A percentile compares a stretch with the other conserved stretches of the same genome.
phyloP scores from a whole-genome alignment of 2,329 filamentous ascomycete genomes.

The Diplodia intermedia region DNA sequence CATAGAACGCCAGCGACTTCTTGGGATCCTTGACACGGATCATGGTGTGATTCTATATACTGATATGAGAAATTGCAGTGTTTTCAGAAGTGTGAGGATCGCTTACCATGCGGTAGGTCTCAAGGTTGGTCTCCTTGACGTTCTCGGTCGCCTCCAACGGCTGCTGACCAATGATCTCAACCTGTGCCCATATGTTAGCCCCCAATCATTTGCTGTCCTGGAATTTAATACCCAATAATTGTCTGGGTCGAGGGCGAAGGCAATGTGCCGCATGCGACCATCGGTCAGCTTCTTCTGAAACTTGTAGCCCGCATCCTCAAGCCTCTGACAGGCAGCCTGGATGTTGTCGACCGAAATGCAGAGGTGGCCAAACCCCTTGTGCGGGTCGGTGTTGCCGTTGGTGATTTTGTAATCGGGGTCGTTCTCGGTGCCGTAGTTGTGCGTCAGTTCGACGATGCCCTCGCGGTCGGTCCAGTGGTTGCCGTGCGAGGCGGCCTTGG shows the following conservation, averaged over 20 bases:
- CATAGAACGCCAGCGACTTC: constrained; percentile 57
- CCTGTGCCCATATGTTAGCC: background rate
- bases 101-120: constrained; percentile 72
- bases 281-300: constrained; percentile 96
- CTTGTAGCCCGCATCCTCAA: constrained; percentile 87
- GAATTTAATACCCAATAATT: constrained; percentile 59
- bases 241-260: constrained; percentile 88
- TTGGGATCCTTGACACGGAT: constrained; percentile 79
- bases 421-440: constrained; percentile 87
- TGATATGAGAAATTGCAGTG: background rate
- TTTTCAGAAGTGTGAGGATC: no score
- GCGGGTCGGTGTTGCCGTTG: constrained; percentile 90
- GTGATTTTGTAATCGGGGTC: constrained; percentile 80
- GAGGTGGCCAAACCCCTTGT: constrained; percentile 83
- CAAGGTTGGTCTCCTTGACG: constrained; percentile 73
- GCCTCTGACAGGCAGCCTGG: constrained; percentile 84
- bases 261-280: constrained; percentile 72
- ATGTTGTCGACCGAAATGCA: constrained; percentile 74
- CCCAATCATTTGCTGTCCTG: background rate
- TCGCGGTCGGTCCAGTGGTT: constrained; percentile 82
- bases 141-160: constrained; percentile 73
- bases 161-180: constrained; percentile 80
- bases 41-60: constrained; percentile 82
- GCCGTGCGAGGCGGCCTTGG: constrained; percentile 74
- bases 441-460: constrained; percentile 84